phyloP scores from a whole-genome alignment of 1,139 yeast species.

The Yamadazyma mexicana region DNA sequence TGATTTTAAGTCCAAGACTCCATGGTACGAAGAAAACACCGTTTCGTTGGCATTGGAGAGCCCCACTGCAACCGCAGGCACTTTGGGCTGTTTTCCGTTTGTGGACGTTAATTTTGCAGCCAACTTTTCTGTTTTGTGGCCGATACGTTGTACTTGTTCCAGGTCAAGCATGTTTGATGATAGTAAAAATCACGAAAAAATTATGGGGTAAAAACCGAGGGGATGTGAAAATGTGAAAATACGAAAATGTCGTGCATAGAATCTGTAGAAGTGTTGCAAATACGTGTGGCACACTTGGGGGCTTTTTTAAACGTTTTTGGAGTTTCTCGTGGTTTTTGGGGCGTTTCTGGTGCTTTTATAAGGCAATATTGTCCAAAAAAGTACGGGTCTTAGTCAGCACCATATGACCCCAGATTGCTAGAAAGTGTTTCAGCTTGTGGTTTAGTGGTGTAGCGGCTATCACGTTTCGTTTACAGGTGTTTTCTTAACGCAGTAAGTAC shows the following conservation, averaged over 20 bases:
- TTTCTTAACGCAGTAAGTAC: conserved; percentile 22
- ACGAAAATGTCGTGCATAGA: too few relatives aligned
- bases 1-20: conserved; percentile 24
- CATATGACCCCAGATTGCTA: neutral
- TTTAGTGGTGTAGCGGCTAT: conserved; percentile 35
- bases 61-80: conserved; percentile 31
- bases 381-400: too few relatives aligned
- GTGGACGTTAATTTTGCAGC: conserved; percentile 16
- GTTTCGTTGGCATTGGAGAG: conserved; percentile 25
- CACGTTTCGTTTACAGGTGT: conserved; percentile 34
- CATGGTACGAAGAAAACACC: conserved; percentile 26
- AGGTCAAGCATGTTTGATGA: neutral
- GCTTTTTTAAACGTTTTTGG: too few relatives aligned
- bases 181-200: neutral
- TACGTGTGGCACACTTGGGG: too few relatives aligned
- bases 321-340: too few relatives aligned
- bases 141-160: neutral
- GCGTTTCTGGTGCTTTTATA: too few relatives aligned
- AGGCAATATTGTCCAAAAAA: too few relatives aligned
- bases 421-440: conserved; percentile 14
- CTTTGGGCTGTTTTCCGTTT: conserved; percentile 12
- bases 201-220: neutral
- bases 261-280: too few relatives aligned
- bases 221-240: too few relatives aligned
- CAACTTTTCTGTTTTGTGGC: conserved; percentile 14